phyloP scores from a whole-genome alignment of 2,329 filamentous ascomycete genomes.

The Monosporascus sp. region DNA sequence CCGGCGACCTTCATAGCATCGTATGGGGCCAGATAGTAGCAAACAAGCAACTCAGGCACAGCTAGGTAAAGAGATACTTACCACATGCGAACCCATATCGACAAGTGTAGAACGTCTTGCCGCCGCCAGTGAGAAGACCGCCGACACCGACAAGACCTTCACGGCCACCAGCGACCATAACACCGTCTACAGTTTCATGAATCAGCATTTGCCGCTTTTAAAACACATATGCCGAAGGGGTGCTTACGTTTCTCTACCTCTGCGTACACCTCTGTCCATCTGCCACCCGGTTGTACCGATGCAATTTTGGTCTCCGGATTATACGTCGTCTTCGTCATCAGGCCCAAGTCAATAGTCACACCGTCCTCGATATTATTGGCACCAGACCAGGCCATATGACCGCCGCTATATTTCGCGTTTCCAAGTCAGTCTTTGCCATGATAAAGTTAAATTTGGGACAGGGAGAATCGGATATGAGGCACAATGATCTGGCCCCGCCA shows the following conservation, averaged over 20 bases:
- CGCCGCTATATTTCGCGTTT: constrained; percentile 2
- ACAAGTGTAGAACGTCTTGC: constrained; percentile 9
- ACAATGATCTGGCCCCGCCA: too few species aligned
- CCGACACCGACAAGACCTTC: constrained; percentile 12
- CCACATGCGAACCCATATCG: constrained; percentile 3
- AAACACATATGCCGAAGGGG: neutral
- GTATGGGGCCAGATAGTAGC: too few species aligned
- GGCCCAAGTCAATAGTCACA: constrained; percentile 12
- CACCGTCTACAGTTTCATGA: neutral
- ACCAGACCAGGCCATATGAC: constrained; percentile 5
- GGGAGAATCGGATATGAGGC: neutral
- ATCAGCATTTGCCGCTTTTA: neutral
- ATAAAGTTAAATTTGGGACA: neutral
- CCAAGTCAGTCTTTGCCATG: neutral
- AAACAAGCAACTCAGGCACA: too few species aligned
- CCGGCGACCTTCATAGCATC: neutral
- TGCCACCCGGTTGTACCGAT: constrained; percentile 5
- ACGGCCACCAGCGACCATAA: constrained; percentile 9
- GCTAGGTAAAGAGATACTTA: neutral
- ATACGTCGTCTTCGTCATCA: constrained; percentile 3
- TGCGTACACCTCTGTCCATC: constrained; percentile 7
- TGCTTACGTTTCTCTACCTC: constrained; percentile 3
- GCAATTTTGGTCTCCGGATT: constrained; percentile 2
- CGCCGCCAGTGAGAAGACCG: constrained; percentile 16
- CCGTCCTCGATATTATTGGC: constrained; percentile 10